Conservation (phyloP, 768 basidiomycete species). For the Xerocomellus amylosporus region DNA sequence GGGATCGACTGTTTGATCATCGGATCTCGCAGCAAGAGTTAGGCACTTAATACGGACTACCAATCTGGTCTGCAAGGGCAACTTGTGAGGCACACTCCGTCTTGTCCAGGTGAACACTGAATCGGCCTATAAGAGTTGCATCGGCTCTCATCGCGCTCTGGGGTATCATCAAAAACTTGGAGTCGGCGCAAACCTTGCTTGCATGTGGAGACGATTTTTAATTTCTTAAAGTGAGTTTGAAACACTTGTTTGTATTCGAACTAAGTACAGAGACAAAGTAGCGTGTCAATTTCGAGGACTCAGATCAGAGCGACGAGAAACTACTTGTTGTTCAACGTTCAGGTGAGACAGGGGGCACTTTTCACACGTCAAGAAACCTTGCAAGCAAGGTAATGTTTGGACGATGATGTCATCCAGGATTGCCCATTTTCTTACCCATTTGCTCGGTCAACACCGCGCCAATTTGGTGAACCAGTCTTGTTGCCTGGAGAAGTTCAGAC, state of each 20-base stretch:
- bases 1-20: background rate
- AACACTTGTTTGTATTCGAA: too few species aligned
- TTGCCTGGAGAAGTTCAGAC: constrained; percentile 48
- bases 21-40: too few species aligned
- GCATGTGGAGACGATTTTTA: too few species aligned
- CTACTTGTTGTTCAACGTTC: too few species aligned
- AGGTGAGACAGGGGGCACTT: too few species aligned
- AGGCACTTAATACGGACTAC: background rate
- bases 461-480: constrained; percentile 45
- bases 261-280: too few species aligned
- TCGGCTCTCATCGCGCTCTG: constrained; percentile 22
- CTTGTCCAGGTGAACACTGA: constrained; percentile 16
- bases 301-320: too few species aligned
- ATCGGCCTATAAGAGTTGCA: constrained; percentile 16
- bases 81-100: constrained; percentile 9
- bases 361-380: too few species aligned
- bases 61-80: constrained; percentile 5
- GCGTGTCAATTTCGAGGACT: too few species aligned
- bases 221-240: too few species aligned
- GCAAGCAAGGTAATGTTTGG: too few species aligned
- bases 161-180: background rate
- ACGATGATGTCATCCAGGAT: constrained; percentile 7
- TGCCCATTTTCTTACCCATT: constrained; percentile 37
- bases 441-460: constrained; percentile 45
- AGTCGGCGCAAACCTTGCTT: too few species aligned